Base-by-base conservation (phyloP, 106 monocot species). In the Triglochin maritima region DNA sequence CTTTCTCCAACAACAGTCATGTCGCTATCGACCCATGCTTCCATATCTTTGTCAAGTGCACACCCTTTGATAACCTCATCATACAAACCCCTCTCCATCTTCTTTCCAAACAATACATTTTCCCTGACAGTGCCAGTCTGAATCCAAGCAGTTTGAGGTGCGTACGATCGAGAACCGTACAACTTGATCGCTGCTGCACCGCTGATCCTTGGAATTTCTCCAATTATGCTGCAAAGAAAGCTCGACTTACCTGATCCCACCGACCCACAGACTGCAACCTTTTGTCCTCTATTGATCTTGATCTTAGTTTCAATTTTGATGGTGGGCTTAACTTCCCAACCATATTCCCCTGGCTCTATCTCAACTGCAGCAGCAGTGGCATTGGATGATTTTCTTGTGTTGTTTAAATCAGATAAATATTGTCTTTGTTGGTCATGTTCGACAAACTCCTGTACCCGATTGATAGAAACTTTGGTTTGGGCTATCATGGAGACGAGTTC, bases 181-280 rank as follows among this genome's bases (percentile, higher is more conserved):
- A 88, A 71, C 51, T 62, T 80, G 2, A 16, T 75, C 6, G 61
- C 70, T 6, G 61, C 70, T 17, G 60, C 72, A 12, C 88, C 88
- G 13, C 48, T 49, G 2, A 76, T 53, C 69, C 65, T 76, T 12
- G 88, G 83, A 2, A 88, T 88, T 66, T 93, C 92, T 54, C 93
- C 84, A 5, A 89, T 69, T 53, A 86, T 49, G 59, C 83, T 78
- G 63, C 68, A 78, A n/a, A 93, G 77, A 14, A 93, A 81, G 69
- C 84, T 89, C 3, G 93, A 80, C 68, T 93, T 93, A 0, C 89
- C 93, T 0, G 93, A 80, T 2, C 89, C 93, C n/a, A 93, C 84
- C 2, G 80, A 59, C 15, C 93, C 93, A 59, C 93, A 93, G 4
- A 93, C 60, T 2, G 82, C 93, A 5, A 93, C 84, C 59, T 82